Base-by-base conservation (phyloP, 148 eudicot species). In the Silene uniflora region DNA sequence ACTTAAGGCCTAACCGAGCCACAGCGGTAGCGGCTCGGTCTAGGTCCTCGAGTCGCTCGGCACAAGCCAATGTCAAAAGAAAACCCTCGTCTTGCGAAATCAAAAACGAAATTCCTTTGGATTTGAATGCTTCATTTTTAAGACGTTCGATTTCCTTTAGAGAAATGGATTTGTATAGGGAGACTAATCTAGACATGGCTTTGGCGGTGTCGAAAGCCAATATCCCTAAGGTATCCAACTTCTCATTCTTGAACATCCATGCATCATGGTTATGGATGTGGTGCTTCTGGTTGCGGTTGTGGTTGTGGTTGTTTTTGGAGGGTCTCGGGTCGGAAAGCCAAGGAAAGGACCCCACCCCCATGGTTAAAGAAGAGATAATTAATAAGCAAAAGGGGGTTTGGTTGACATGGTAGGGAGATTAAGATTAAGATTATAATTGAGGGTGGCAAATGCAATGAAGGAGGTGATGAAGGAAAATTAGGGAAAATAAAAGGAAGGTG, bases 11-110 rank as follows among this genome's bases (percentile, higher is more conserved):
- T 1, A 93, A 67, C 3, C 91, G 73, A 0, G 89, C 75, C 4
- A 93, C 91, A 5, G 81, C 80, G 2, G 4, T 21, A 0, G 97
- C 98, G 1, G 85, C 87, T 3, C 75, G 85, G 35, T 91, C 98
- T 8, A 93, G 85, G 32, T 91, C 98, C 76, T 91, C 98, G 19
- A 93, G 88, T 65, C 82, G 81, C 79, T 93, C 98, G 0, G 97
- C 89, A 5, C 95, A 90, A 0, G 98, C 95, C 1, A 93, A 80
- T 65, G 86, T 81, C 17, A 93, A 39, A 4, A 91, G 90, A 35
- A 82, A 90, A 7, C 76, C 73, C n/a, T 87, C 88, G 27, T 93
- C 89, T 0, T 71, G 71, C 1, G 98, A 91, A 72, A 83, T 89
- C 52, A 93, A 73, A 54, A 79, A 93, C 0, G 77, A 4, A 2